Conservation (phyloP, 306 rosid genomes). For the Castanospermum australe region DNA sequence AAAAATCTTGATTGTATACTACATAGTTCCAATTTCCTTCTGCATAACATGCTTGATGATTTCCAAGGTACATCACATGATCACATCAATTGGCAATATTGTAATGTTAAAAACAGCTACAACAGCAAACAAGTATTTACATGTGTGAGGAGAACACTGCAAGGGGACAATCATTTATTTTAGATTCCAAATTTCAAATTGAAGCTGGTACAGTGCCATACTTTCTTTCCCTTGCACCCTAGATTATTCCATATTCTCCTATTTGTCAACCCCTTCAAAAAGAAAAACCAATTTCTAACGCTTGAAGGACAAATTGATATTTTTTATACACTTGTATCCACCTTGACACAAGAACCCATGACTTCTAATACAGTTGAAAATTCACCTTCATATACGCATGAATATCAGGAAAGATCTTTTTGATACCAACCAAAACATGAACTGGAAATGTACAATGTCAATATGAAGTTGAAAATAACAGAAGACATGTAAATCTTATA, state of each 20-base stretch:
- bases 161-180: neutral
- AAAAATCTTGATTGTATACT: neutral
- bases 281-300: neutral
- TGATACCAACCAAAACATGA: neutral
- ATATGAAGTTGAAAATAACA: neutral
- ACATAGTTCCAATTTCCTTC: neutral
- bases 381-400: neutral
- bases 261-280: neutral
- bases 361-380: neutral
- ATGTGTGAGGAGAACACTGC: neutral
- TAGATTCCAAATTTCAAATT: too few relatives aligned
- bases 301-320: neutral
- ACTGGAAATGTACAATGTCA: neutral
- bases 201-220: neutral
- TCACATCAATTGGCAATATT: neutral
- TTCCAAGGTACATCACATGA: neutral
- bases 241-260: neutral
- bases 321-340: neutral
- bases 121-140: neutral
- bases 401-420: neutral
- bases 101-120: neutral
- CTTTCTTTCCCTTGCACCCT: neutral
- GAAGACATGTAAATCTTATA: neutral
- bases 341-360: neutral
- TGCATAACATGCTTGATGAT: neutral